Conservation (phyloP, 495 filamentous ascomycete species). For the Jackrogersella multiformis region DNA sequence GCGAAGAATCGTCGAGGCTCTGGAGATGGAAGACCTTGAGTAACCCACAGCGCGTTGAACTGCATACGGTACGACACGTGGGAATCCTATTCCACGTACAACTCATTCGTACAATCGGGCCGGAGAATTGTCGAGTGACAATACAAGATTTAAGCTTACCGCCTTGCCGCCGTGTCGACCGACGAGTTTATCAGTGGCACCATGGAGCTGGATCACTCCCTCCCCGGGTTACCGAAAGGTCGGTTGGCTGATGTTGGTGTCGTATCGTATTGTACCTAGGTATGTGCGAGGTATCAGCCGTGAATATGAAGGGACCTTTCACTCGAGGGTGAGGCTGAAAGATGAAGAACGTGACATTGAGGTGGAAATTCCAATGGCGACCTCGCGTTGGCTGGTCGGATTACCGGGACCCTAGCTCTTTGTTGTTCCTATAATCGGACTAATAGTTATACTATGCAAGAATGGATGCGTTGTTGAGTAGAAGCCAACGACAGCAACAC, state of each 20-base stretch:
- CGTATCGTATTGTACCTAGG: not conserved
- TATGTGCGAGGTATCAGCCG: slow-evolving; percentile 38
- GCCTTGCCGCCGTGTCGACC: slow-evolving; percentile 29
- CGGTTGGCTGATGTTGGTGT: slow-evolving; percentile 17
- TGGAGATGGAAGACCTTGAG: slow-evolving; percentile 17
- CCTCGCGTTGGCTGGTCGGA: slow-evolving; percentile 7
- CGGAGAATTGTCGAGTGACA: slow-evolving; percentile 38
- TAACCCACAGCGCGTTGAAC: slow-evolving; percentile 28
- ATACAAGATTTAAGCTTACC: slow-evolving; percentile 42
- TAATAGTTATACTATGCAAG: too few species aligned
- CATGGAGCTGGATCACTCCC: slow-evolving; percentile 28
- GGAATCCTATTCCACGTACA: slow-evolving; percentile 33
- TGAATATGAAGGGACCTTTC: slow-evolving; percentile 24
- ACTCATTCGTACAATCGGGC: slow-evolving; percentile 40
- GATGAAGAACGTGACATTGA: slow-evolving; percentile 6
- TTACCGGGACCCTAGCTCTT: too few species aligned
- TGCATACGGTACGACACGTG: slow-evolving; percentile 40
- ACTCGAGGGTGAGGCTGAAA: slow-evolving; percentile 35
- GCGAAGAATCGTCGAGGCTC: slow-evolving; percentile 9
- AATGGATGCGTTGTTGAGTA: too few species aligned
- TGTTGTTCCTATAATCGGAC: too few species aligned
- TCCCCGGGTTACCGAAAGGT: slow-evolving; percentile 33
- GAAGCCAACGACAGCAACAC: too few species aligned
- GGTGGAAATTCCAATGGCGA: not conserved
- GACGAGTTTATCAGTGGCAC: slow-evolving; percentile 24